Conservation (phyloP, 2,329 filamentous ascomycete genomes). For the Fusarium chuoi region DNA sequence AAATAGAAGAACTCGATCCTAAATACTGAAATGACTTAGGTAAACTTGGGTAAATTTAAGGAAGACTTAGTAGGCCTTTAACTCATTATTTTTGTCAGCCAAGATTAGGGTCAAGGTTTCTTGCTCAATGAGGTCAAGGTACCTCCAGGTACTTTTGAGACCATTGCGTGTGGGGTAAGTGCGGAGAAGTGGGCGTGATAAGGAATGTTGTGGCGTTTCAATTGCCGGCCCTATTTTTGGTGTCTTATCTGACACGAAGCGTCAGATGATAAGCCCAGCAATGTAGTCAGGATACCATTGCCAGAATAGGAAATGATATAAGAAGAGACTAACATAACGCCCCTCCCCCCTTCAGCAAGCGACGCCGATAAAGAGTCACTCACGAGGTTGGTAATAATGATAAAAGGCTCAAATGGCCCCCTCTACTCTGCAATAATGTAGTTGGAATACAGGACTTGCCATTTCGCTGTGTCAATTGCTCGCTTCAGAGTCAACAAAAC, state of each 20-base stretch:
- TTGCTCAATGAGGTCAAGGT: not conserved
- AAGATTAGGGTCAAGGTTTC: not conserved
- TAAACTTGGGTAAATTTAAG: too few relatives aligned
- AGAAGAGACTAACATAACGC: not conserved
- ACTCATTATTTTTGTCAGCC: too few relatives aligned
- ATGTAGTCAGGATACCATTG: not conserved
- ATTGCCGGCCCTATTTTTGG: not conserved
- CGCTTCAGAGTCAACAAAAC: too few relatives aligned
- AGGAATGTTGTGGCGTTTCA: not conserved
- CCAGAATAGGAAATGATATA: not conserved
- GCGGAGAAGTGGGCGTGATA: not conserved
- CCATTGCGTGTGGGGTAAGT: not conserved
- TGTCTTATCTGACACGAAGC: not conserved
- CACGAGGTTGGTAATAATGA: not conserved
- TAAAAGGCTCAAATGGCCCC: not conserved
- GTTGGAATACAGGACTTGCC: too few relatives aligned
- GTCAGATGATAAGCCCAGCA: not conserved
- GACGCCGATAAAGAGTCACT: not conserved
- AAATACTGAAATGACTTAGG: too few relatives aligned
- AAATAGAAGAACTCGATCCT: too few relatives aligned
- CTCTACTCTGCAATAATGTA: too few relatives aligned
- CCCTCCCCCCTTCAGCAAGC: not conserved
- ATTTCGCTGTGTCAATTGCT: too few relatives aligned
- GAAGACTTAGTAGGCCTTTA: too few relatives aligned
- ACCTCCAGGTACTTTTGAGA: not conserved